These are phyloP conservation scores for Lathyrus sativus DNA, from an alignment of 306 rosid species.

Conservation along the genomic window DNA sequence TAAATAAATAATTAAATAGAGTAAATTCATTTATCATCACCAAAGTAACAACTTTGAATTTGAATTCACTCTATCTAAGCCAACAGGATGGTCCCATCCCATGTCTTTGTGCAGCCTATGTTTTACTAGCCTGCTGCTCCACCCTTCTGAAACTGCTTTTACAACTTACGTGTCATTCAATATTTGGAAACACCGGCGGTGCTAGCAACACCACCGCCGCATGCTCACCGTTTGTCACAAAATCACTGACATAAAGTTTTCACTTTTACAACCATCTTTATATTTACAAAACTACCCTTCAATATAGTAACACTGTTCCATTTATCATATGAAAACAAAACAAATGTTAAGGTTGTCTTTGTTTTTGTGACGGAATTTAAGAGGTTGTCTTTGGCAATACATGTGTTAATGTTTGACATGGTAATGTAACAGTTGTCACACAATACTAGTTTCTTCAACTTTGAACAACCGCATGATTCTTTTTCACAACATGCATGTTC, in stretches of 20 bases:
- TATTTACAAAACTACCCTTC: neutral
- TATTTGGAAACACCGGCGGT: neutral
- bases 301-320: too few species aligned
- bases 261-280: neutral
- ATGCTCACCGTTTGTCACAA: neutral
- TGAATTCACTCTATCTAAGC: too few species aligned
- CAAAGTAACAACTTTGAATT: too few species aligned
- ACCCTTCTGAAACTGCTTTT: neutral
- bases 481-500: slow-evolving; percentile 35
- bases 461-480: slow-evolving; percentile 8
- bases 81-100: too few species aligned
- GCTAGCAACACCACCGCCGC: slow-evolving; percentile 30
- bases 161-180: neutral
- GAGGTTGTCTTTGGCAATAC: neutral
- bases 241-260: neutral
- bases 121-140: slow-evolving; percentile 28
- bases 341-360: too few species aligned
- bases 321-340: too few species aligned
- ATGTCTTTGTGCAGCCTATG: neutral
- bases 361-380: neutral
- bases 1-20: too few species aligned
- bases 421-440: slow-evolving; percentile 2
- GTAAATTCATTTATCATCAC: too few species aligned
- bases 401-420: neutral
- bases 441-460: neutral